Evolutionary conservation across 225 moss, liverwort and hornwort genomes (phyloP).

Genomic region (Bryoerythrophyllum caledonicum): DNA sequence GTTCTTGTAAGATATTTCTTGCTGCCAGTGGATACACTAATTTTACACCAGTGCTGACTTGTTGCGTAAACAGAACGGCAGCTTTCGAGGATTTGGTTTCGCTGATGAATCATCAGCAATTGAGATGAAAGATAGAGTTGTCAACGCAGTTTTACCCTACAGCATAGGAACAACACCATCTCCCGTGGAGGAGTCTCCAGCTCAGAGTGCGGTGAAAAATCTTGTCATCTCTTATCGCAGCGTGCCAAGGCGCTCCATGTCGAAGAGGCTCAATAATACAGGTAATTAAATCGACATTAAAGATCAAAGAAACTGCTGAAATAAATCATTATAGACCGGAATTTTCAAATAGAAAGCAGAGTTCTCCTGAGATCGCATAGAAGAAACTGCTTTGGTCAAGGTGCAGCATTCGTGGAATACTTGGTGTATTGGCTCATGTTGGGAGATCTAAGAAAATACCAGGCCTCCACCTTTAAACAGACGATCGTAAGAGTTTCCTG

Average conservation of each 20-base stretch:
- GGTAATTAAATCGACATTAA: slow-evolving; percentile 31
- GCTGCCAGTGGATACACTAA: background rate
- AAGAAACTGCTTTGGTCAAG: background rate
- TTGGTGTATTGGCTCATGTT: slow-evolving; percentile 1
- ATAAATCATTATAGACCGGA: background rate
- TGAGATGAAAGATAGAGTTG: slow-evolving; percentile 64
- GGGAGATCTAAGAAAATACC: slow-evolving; percentile 1
- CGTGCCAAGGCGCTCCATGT: slow-evolving; percentile 56
- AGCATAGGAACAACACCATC: slow-evolving; percentile 50
- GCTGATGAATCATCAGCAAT: slow-evolving; percentile 52
- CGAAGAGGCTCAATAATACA: slow-evolving; percentile 47
- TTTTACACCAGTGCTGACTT: slow-evolving; percentile 12
- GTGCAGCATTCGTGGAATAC: slow-evolving; percentile 4
- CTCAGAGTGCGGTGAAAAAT: slow-evolving; percentile 37
- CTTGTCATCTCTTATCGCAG: slow-evolving; percentile 60
- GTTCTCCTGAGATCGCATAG: background rate
- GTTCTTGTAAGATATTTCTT: background rate
- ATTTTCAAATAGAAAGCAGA: background rate
- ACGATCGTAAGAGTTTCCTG: background rate
- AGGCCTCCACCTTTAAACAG: slow-evolving; percentile 5
- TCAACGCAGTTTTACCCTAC: slow-evolving; percentile 58
- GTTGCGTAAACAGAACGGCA: slow-evolving; percentile 53
- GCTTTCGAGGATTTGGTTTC: slow-evolving; percentile 68
- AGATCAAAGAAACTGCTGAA: background rate
- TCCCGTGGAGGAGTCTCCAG: slow-evolving; percentile 34